Evolutionary conservation across 2,329 filamentous ascomycete species (phyloP).

Genomic region (Balansia obtecta): DNA sequence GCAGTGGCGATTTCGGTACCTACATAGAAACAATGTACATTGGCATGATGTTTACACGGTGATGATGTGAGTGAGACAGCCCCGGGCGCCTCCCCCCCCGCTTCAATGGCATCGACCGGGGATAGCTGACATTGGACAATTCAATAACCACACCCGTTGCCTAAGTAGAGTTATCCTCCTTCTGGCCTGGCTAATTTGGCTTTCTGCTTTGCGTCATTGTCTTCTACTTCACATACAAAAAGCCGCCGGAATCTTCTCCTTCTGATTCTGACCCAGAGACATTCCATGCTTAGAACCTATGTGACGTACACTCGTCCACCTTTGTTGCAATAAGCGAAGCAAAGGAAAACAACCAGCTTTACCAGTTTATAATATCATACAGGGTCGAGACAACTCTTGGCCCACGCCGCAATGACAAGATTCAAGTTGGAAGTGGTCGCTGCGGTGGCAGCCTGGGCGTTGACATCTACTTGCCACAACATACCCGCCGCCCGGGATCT

Average conservation of each 20-base stretch:
- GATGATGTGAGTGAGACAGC: background rate
- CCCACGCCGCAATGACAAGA: background rate
- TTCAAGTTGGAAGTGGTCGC: conserved; percentile 14
- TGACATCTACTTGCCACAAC: conserved; percentile 11
- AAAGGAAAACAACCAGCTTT: no score
- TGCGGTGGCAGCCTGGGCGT: conserved; percentile 15
- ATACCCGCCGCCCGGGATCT: conserved; percentile 8
- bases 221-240: no score
- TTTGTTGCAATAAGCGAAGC: background rate
- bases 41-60: no score
- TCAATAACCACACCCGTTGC: background rate
- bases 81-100: no score
- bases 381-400: background rate
- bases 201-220: background rate
- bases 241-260: background rate
- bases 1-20: no score
- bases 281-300: background rate
- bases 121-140: background rate
- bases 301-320: background rate
- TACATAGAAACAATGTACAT: no score
- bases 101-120: background rate
- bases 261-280: background rate
- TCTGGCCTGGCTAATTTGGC: background rate
- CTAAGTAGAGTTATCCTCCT: background rate
- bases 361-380: background rate